Conservation (phyloP, 108 stramenopile species). For the Nannochloropsis granulata region DNA sequence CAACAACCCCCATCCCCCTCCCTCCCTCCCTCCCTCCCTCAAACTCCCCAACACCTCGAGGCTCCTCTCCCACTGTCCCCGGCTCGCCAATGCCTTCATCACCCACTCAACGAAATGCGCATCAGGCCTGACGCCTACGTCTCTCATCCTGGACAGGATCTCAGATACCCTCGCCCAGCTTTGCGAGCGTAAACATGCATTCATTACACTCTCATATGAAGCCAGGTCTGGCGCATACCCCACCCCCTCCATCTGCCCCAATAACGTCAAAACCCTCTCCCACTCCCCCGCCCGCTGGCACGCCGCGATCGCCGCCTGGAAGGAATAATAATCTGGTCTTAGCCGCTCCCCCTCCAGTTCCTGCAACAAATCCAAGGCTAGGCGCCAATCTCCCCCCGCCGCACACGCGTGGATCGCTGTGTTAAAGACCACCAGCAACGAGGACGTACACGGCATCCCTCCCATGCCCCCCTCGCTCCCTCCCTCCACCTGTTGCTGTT, state of each 20-base stretch:
- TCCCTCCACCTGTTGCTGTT: not conserved
- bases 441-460: not conserved
- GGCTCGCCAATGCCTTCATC: not conserved
- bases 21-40: not conserved
- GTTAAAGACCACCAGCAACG: not conserved
- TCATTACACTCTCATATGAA: not conserved
- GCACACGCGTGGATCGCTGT: slow-evolving; percentile 15
- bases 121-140: not conserved
- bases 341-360: not conserved
- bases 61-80: not conserved
- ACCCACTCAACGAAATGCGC: not conserved
- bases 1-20: not conserved
- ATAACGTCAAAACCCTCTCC: not conserved
- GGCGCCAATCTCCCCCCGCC: slow-evolving; percentile 4
- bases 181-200: not conserved
- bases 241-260: not conserved
- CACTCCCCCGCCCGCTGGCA: slow-evolving; percentile 8
- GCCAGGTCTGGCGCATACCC: not conserved
- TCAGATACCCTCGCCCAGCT: not conserved
- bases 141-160: not conserved
- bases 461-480: not conserved
- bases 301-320: not conserved
- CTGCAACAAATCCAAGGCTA: not conserved
- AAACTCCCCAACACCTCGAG: not conserved
- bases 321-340: not conserved